Evolutionary conservation across 257 asterid genomes (phyloP), one percentile per base, ranked within the genome.

Genomic region (Nicotiana obtusifolia): DNA sequence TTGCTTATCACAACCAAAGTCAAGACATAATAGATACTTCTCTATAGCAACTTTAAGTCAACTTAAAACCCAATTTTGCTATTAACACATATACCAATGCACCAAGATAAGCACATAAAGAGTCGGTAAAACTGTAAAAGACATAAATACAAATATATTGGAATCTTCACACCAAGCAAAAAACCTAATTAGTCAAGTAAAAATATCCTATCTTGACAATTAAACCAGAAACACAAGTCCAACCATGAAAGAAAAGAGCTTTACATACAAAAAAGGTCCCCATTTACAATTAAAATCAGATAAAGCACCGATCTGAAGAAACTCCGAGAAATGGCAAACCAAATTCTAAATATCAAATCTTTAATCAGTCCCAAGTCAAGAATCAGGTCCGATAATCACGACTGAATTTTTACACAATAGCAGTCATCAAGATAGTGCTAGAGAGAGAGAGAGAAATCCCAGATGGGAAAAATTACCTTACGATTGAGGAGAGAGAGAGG

Each of bases 111-210:
- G 31, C 59, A 71, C 16, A 52, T 44, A 44, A 44, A 22, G 59
- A 44, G 24, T 13, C 59, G 11, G 20, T 22, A 6, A 44, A 41
- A 41, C 78, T 17, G 20, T 22, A 6, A 44, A 41, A 41, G 59
- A 71, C 35, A 44, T 59, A 71, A 7, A 28, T 5, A 30, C 14
- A 30, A 71, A 68, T 22, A 68, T 14, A 68, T 0, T 19, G 26
- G 64, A 57, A 59, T 59, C 64, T 59, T n/a, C 5, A 49, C 5
- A 59, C 6, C 64, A 59, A 60, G 19, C 41, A 61, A 73, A 73
- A 73, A 75, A 49, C 62, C 79, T 75, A 75, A 75, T 75, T 37
- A 75, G 62, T 7, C 26, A 75, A 75, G 62, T 17, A 75, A 75
- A 24, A 57, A 15, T 62, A 75, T 75, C 62, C 79, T 49, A 75